Evolutionary conservation across 2,329 filamentous ascomycete species (phyloP).

Genomic region (Tympanopsis confertula): DNA sequence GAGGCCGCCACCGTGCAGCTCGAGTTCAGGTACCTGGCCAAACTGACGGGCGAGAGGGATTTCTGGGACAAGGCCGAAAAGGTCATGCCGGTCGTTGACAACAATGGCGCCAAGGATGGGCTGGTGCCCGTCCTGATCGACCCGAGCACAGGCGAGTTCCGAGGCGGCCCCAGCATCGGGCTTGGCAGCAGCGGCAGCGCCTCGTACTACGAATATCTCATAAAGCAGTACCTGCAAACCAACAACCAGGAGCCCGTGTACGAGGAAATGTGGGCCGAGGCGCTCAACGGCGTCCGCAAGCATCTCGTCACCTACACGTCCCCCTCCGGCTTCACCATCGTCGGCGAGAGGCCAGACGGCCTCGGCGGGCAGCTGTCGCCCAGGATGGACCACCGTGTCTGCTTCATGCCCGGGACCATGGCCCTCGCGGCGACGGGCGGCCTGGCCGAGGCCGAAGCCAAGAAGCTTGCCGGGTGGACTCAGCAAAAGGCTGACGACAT

Average conservation of each 20-base stretch:
- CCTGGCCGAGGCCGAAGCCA: conserved; percentile 43
- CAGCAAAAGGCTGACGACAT: conserved; percentile 57
- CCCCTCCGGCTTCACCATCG: conserved; percentile 49
- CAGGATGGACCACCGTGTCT: conserved; percentile 71
- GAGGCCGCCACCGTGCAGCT: conserved; percentile 62
- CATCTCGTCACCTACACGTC: conserved; percentile 59
- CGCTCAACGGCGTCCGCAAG: conserved; percentile 57
- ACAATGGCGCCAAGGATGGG: conserved; percentile 50
- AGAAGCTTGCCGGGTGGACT: conserved; percentile 44
- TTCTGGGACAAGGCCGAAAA: conserved; percentile 64
- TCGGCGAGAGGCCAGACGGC: conserved; percentile 57
- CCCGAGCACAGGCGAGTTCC: conserved; percentile 50
- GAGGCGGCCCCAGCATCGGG: conserved; percentile 60
- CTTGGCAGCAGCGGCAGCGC: conserved; percentile 65
- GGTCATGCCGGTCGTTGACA: conserved; percentile 60
- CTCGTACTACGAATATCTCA: conserved; percentile 67
- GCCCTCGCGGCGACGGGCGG: conserved; percentile 58
- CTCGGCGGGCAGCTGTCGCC: conserved; percentile 40
- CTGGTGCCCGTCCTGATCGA: conserved; percentile 64
- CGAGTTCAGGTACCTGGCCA: conserved; percentile 66
- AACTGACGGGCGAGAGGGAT: conserved; percentile 57
- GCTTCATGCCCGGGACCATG: conserved; percentile 66
- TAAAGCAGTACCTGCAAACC: conserved; percentile 68
- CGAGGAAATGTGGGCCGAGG: conserved; percentile 61
- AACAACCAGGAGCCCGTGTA: conserved; percentile 56